Base-by-base conservation (phyloP, 345 rosid species). In the Moricandia arvensis region DNA sequence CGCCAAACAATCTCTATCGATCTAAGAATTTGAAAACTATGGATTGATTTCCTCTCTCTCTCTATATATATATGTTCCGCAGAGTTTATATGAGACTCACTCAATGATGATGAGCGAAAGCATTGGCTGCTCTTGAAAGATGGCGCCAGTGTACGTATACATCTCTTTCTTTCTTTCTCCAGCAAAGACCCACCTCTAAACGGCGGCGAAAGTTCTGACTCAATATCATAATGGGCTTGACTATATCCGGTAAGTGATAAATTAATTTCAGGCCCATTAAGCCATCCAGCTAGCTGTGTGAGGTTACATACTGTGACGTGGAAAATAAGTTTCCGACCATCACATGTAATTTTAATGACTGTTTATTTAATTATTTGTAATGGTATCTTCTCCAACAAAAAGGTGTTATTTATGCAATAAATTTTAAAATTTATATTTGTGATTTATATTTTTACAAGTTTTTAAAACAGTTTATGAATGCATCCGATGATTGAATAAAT, bases 111-210 rank as follows among this genome's bases (percentile, higher is more conserved):
- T 16, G 8, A 26, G 0, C 12, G 51, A 5, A 35, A 38, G 0
- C 59, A 60, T 47, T 4, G 74, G 17, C 69, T 1, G 43, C 49
- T 69, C 66, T 55, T 45, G 38, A 70, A 77, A 77, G 75, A 43
- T 71, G 80, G 80, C 80, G 75, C 80, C 75, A 69, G 57, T 16
- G 10, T 38, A 30, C 16, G n/a, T n/a, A n/a, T n/a, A n/a, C 16
- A 58, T 33, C 12, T 4, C 13, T 6, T 59, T 37, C 29, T 66
- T 13, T 11, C 38, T 66, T 13, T 11, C 38, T 68, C 69, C 59
- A 69, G 10, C 54, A 51, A 24, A 24, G 65, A 21, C 38, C 64
- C 15, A 58, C 24, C 12, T 4, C 12, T 6, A 45, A 43, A 13
- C 64, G 68, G 0, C 17, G 21, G 41, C 80, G 59, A 41, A 41